Conservation (phyloP, 495 filamentous ascomycete species). For the Letharia lupina region DNA sequence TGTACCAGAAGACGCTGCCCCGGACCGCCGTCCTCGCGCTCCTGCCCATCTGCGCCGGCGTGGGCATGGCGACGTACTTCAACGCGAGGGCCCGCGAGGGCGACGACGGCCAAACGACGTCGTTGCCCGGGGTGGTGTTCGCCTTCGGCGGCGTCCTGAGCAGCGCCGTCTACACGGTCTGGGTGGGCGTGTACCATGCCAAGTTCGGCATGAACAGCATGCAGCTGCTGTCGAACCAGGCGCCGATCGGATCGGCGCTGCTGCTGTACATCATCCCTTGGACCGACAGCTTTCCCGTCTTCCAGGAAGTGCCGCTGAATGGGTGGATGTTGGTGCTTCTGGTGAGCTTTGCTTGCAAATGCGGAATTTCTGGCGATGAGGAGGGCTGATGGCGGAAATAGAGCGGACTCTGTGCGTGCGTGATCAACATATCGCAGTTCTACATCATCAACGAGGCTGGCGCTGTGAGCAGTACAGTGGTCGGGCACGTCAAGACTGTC, state of each 20-base stretch:
- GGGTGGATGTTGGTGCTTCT: too few species aligned
- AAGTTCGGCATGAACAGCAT: background rate
- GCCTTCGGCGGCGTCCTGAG: background rate
- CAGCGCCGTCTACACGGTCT: background rate
- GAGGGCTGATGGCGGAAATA: slow-evolving; percentile 25
- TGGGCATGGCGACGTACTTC: background rate
- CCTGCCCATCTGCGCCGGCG: background rate
- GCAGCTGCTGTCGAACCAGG: background rate
- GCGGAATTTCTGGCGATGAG: slow-evolving; percentile 19
- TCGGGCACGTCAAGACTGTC: slow-evolving; percentile 47
- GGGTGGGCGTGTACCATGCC: too few species aligned
- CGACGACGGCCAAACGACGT: background rate
- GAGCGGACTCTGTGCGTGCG: slow-evolving; percentile 48
- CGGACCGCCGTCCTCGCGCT: slow-evolving; percentile 15
- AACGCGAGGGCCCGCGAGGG: background rate
- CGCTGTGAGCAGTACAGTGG: slow-evolving; percentile 58
- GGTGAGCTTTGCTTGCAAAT: too few species aligned
- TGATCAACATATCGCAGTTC: slow-evolving; percentile 65
- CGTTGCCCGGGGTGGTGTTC: background rate
- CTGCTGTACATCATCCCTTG: background rate
- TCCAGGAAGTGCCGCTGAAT: too few species aligned
- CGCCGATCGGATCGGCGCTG: background rate
- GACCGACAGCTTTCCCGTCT: too few species aligned
- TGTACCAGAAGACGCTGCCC: slow-evolving; percentile 52
- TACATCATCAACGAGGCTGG: slow-evolving; percentile 62